Evolutionary conservation across 805 yeast species (phyloP).

Genomic region (Yarrowia divulgata): DNA sequence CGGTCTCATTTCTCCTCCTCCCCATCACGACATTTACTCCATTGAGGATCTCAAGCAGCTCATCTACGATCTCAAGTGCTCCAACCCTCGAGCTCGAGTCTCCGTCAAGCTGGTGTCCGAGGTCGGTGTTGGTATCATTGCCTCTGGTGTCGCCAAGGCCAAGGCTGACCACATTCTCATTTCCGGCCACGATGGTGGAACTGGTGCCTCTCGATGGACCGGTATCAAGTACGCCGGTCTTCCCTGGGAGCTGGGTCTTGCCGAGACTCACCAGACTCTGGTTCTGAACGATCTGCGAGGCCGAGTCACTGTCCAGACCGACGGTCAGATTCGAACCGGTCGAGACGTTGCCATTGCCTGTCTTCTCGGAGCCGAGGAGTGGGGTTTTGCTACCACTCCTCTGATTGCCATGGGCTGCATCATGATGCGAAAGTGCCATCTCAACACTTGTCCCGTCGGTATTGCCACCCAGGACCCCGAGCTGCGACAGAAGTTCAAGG

Average conservation of each 20-base stretch:
- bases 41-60: constrained; percentile 97
- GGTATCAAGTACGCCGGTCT: constrained; percentile 97
- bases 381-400: constrained; percentile 98
- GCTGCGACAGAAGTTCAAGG: constrained; percentile 87
- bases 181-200: constrained; percentile 99
- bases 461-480: constrained; percentile 98
- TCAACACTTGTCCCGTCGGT: constrained; percentile 96
- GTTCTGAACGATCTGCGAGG: constrained; percentile 96
- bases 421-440: constrained; percentile 93
- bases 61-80: constrained; percentile 93
- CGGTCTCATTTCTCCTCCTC: constrained; percentile 97
- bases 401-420: constrained; percentile 97
- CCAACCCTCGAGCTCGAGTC: constrained; percentile 96
- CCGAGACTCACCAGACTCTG: constrained; percentile 97
- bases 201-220: constrained; percentile 98
- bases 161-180: constrained; percentile 96
- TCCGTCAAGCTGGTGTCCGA: constrained; percentile 96
- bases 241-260: constrained; percentile 98
- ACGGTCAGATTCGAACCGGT: constrained; percentile 97
- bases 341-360: constrained; percentile 97
- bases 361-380: constrained; percentile 96
- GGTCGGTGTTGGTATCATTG: constrained; percentile 99
- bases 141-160: constrained; percentile 99
- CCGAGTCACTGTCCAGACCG: constrained; percentile 95
- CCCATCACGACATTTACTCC: constrained; percentile 97